Conservation (phyloP, 2,329 filamentous ascomycete genomes). For the Claviceps humidiphila region DNA sequence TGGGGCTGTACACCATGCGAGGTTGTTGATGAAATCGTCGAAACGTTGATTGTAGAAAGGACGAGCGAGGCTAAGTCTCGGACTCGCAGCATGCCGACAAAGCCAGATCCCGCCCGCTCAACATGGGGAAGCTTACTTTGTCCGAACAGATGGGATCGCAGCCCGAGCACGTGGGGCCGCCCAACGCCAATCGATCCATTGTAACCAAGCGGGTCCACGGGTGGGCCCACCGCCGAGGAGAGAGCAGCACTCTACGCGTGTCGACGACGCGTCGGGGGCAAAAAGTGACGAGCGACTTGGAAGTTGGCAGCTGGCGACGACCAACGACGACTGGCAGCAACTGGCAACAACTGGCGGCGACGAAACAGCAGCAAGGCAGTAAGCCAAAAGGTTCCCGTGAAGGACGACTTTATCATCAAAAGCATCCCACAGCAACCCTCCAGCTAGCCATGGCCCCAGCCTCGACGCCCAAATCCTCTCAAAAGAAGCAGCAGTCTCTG, state of each 20-base stretch:
- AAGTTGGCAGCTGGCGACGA: too few relatives aligned
- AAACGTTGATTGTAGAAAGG: background rate
- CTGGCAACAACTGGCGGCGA: too few relatives aligned
- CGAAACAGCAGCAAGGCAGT: too few relatives aligned
- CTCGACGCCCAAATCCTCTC: slow-evolving; percentile 16
- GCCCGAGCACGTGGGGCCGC: background rate
- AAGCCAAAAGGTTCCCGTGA: too few relatives aligned
- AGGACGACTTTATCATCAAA: too few relatives aligned
- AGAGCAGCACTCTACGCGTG: background rate
- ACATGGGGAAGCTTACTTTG: background rate
- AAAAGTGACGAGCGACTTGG: background rate
- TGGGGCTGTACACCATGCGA: background rate
- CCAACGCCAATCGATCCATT: background rate
- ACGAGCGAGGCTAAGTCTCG: background rate
- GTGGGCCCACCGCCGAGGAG: background rate
- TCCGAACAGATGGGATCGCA: background rate
- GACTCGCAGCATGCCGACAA: background rate
- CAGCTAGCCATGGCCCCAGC: slow-evolving; percentile 16
- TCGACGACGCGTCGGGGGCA: background rate
- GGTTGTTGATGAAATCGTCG: background rate
- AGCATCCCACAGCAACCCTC: background rate
- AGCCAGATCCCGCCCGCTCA: background rate
- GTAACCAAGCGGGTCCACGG: background rate
- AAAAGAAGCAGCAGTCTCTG: slow-evolving; percentile 66
- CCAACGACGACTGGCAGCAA: too few relatives aligned